phyloP scores from a whole-genome alignment of 2,329 filamentous ascomycete species.

The Chaetoscypha palmicola region DNA sequence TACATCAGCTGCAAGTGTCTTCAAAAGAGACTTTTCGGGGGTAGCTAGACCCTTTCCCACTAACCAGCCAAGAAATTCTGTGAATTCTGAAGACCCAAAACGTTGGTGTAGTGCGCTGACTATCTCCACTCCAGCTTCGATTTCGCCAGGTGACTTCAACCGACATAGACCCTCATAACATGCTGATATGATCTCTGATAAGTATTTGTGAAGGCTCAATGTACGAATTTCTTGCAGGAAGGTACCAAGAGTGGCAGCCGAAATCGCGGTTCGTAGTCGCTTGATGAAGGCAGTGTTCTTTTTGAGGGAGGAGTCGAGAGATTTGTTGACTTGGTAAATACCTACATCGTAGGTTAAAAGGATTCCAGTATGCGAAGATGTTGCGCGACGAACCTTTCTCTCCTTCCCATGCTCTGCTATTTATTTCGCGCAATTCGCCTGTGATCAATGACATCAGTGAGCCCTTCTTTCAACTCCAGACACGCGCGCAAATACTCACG shows the following conservation, averaged over 20 bases:
- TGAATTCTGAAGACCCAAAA: slow-evolving; percentile 86
- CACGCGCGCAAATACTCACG: slow-evolving; percentile 36
- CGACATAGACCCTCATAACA: slow-evolving; percentile 92
- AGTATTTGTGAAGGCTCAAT: slow-evolving; percentile 88
- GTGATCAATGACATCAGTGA: slow-evolving; percentile 22
- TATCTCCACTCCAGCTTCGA: slow-evolving; percentile 85
- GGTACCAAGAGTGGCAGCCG: slow-evolving; percentile 67
- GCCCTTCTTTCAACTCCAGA: background rate
- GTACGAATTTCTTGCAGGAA: slow-evolving; percentile 87
- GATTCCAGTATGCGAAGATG: background rate
- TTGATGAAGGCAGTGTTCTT: slow-evolving; percentile 99
- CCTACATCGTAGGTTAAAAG: slow-evolving; percentile 17
- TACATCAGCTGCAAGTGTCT: slow-evolving; percentile 69
- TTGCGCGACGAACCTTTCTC: slow-evolving; percentile 62
- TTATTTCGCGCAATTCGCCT: slow-evolving; percentile 89
- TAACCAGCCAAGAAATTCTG: slow-evolving; percentile 84
- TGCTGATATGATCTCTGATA: slow-evolving; percentile 93
- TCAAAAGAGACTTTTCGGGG: slow-evolving; percentile 77
- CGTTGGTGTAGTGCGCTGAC: slow-evolving; percentile 93
- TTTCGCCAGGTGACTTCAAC: slow-evolving; percentile 85
- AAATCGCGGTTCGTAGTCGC: slow-evolving; percentile 83
- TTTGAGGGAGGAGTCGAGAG: slow-evolving; percentile 90
- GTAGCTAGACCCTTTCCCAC: slow-evolving; percentile 86
- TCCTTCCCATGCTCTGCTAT: slow-evolving; percentile 81
- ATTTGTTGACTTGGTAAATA: slow-evolving; percentile 51